Evolutionary conservation across 768 basidiomycete species (phyloP), one percentile per base, ranked within the genome.

Genomic region (Boletellus ananiceps): DNA sequence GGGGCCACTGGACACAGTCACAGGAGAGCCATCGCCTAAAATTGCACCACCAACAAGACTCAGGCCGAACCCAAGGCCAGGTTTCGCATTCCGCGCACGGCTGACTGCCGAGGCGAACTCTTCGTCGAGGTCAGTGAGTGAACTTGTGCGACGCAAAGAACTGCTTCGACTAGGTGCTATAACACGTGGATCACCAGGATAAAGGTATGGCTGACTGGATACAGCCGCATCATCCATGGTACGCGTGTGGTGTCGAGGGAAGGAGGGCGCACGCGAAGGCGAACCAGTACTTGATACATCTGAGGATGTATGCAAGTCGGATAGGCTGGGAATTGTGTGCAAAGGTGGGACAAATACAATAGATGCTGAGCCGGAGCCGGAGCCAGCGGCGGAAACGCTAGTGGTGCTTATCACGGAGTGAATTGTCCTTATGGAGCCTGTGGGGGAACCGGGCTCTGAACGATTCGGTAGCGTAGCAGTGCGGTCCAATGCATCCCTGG

Each of bases 311-410:
- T 71, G 59, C 50, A 84, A 66, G 51, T 89, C 87, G 0, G 83
- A 82, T 12, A 91, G 75, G 16, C 88, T 86, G 0, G 83, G 83
- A 25, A 89, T 74, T 2, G 78, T 74, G 46, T 80, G 75, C n/a
- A 89, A 64, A 1, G 88, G 87, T 0, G 88, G 88, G 1, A 91
- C 80, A 58, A 86, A 91, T 31, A 84, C 78, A 1, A 87, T 89
- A 3, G 84, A 86, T 0, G 82, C 77, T 8, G 86, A 86, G 2
- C 86, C 76, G 2, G 73, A 72, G 6, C 63, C 69, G 1, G 75
- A 71, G 5, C 65, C 65, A 6, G 65, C 25, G 4, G 48, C 57
- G 37, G 61, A 68, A 2, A 52, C 58, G 8, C 68, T 78, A 15
- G 66, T 71, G 34, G 75, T 76, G 25, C 73, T 75, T 5, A 64